Conservation (phyloP, 2,329 filamentous ascomycete genomes). For the Dryadomyces quercivorus region DNA sequence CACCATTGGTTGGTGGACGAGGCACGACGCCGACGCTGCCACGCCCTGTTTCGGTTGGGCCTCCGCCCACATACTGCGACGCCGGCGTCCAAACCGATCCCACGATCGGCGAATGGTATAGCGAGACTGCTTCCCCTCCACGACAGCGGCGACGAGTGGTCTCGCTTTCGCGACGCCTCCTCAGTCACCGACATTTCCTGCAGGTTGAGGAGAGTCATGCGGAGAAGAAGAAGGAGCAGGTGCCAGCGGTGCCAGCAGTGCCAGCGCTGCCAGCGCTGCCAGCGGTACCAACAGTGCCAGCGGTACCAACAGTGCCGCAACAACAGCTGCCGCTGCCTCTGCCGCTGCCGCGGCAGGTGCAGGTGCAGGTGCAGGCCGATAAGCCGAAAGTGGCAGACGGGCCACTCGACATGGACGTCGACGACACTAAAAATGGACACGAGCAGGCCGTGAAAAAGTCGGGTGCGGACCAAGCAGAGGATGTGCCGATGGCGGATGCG, state of each 20-base stretch:
- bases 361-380: background rate
- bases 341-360: background rate
- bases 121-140: constrained; percentile 21
- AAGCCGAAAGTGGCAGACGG: background rate
- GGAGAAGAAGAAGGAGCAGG: constrained; percentile 15
- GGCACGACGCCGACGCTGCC: constrained; percentile 12
- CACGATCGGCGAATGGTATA: constrained; percentile 41
- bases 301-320: background rate
- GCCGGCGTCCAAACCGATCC: constrained; percentile 42
- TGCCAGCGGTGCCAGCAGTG: background rate
- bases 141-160: constrained; percentile 36
- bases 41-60: constrained; percentile 25
- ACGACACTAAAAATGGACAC: background rate
- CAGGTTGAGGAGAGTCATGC: constrained; percentile 25
- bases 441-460: background rate
- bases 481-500: constrained; percentile 16
- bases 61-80: constrained; percentile 35
- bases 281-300: background rate
- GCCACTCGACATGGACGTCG: background rate
- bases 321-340: background rate
- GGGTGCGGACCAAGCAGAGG: constrained; percentile 3
- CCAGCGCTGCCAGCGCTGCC: too few species aligned
- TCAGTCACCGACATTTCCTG: constrained; percentile 34
- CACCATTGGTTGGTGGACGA: background rate
- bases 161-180: constrained; percentile 38